Conservation (phyloP, 2,329 filamentous ascomycete genomes). For the Apiospora pterosperma region DNA sequence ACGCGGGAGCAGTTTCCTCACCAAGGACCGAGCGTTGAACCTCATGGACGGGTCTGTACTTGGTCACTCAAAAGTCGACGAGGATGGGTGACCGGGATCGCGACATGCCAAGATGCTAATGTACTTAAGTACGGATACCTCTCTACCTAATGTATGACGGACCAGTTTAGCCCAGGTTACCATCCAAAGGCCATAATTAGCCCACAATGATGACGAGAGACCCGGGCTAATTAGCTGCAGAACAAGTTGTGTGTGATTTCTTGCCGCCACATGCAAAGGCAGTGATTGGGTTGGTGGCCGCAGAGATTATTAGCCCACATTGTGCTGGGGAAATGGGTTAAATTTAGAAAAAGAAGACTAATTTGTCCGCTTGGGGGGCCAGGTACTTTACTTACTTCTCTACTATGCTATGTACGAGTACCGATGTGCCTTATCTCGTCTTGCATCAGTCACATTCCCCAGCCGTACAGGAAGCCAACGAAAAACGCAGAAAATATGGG, state of each 20-base stretch:
- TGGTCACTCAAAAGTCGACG: neutral
- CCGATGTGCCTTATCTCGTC: neutral
- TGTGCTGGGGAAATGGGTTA: neutral
- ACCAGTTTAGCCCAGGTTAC: neutral
- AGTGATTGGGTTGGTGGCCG: neutral
- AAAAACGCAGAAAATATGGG: neutral
- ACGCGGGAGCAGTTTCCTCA: neutral
- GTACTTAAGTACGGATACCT: no score
- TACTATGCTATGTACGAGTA: neutral
- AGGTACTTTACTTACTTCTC: neutral
- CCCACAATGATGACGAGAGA: neutral
- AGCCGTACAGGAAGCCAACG: neutral
- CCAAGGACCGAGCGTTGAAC: neutral
- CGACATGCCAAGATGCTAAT: neutral
- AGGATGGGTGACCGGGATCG: neutral
- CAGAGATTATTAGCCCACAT: neutral
- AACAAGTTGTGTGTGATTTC: neutral
- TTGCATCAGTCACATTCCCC: constrained; percentile 1
- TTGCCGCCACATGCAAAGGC: neutral
- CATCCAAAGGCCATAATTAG: neutral
- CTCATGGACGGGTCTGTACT: neutral
- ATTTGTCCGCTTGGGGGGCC: neutral
- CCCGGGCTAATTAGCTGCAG: neutral
- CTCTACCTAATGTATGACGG: no score
- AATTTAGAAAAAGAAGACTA: neutral